phyloP scores from a whole-genome alignment of 2,329 filamentous ascomycete genomes.

The Diatrype stigma region DNA sequence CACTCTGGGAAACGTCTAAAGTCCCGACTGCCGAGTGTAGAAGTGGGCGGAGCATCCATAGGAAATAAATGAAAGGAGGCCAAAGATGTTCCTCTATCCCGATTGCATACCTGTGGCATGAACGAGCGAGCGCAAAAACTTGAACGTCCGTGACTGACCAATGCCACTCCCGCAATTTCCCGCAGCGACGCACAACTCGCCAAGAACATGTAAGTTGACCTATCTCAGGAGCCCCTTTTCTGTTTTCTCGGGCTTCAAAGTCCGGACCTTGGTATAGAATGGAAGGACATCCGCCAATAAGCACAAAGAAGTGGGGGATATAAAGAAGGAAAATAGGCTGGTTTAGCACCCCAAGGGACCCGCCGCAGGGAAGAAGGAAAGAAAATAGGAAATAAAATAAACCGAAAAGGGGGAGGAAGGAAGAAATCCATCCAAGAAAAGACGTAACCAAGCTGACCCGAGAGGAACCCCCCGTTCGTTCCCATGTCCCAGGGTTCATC shows the following conservation, averaged over 20 bases:
- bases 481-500: constrained; percentile 69
- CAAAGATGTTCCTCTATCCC: background rate
- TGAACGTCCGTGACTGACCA: constrained; percentile 27
- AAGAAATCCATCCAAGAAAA: background rate
- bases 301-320: background rate
- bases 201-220: constrained; percentile 64
- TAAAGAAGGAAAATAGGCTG: too few species aligned
- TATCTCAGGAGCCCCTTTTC: background rate
- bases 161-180: constrained; percentile 21
- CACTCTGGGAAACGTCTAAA: too few species aligned
- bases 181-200: constrained; percentile 62
- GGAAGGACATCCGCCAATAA: background rate
- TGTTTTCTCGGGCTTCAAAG: too few species aligned
- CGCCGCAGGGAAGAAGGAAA: too few species aligned
- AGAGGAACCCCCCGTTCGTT: too few species aligned
- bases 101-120: background rate
- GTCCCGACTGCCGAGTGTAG: too few species aligned
- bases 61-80: background rate
- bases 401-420: background rate
- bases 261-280: too few species aligned
- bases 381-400: background rate
- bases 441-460: too few species aligned
- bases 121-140: background rate
- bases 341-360: too few species aligned
- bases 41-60: too few species aligned